A percentile compares a stretch with the other conserved stretches of the same genome.
phyloP scores from a whole-genome alignment of 2,329 filamentous ascomycete genomes.

The Aspergillus texensis region DNA sequence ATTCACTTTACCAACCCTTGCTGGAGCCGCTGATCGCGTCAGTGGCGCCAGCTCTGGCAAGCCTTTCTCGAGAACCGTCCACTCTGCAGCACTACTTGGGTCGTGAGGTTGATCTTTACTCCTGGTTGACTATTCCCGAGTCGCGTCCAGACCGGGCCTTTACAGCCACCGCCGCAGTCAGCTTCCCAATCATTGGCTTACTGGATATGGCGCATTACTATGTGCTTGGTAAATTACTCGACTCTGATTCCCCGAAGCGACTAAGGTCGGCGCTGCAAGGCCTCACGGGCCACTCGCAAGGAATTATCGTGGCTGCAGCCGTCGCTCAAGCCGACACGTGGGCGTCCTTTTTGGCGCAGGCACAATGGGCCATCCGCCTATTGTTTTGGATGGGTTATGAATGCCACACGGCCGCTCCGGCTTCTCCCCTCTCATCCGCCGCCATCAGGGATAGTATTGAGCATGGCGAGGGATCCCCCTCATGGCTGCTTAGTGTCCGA shows the following conservation, averaged over 20 bases:
- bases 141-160: slow-evolving; percentile 32
- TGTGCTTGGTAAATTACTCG: neutral
- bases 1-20: slow-evolving; percentile 1
- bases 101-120: neutral
- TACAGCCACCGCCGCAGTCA: slow-evolving; percentile 37
- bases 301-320: slow-evolving; percentile 38
- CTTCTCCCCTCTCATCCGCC: slow-evolving; percentile 17
- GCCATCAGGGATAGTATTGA: slow-evolving; percentile 18
- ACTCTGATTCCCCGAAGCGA: neutral
- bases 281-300: slow-evolving; percentile 39
- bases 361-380: slow-evolving; percentile 30
- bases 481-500: slow-evolving; percentile 6
- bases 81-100: neutral
- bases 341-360: slow-evolving; percentile 33
- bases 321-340: slow-evolving; percentile 34
- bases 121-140: slow-evolving; percentile 26
- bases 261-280: neutral
- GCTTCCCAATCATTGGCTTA: slow-evolving; percentile 42
- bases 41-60: neutral
- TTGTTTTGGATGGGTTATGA: slow-evolving; percentile 41
- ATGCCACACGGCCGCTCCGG: slow-evolving; percentile 26
- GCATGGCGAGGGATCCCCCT: neutral
- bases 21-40: neutral
- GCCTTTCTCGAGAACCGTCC: neutral
- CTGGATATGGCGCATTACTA: slow-evolving; percentile 23